Evolutionary conservation across 495 filamentous ascomycete species (phyloP).

Genomic region (Podospora didyma): DNA sequence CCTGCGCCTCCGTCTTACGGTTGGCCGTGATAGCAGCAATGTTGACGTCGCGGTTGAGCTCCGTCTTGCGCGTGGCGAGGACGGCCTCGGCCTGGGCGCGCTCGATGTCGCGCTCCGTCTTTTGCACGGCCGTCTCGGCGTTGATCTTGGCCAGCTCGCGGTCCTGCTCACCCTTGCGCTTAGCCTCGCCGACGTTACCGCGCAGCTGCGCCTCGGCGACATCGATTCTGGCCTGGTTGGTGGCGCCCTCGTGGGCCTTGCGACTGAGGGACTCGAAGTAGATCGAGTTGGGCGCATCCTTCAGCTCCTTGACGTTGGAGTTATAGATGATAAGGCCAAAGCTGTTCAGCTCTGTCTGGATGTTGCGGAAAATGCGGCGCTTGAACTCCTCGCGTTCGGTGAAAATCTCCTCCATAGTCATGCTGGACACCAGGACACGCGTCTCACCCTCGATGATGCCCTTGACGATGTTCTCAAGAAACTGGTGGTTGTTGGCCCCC

Average conservation of each 20-base stretch:
- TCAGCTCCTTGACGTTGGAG: slow-evolving; percentile 76
- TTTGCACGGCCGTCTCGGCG: slow-evolving; percentile 73
- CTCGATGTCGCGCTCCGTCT: slow-evolving; percentile 78
- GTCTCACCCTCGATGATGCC: slow-evolving; percentile 88
- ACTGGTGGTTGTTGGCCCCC: slow-evolving; percentile 44
- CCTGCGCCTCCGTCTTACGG: slow-evolving; percentile 64
- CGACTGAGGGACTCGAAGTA: slow-evolving; percentile 76
- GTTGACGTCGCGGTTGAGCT: slow-evolving; percentile 65
- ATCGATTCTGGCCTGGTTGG: slow-evolving; percentile 55
- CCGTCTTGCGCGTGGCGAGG: slow-evolving; percentile 63
- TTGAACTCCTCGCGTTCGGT: slow-evolving; percentile 78
- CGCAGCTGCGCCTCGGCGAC: slow-evolving; percentile 74
- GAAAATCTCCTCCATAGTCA: slow-evolving; percentile 88
- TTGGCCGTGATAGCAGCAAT: slow-evolving; percentile 67
- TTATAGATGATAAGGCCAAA: slow-evolving; percentile 74
- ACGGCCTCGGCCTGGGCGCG: slow-evolving; percentile 72
- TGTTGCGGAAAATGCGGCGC: slow-evolving; percentile 68
- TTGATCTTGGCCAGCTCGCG: slow-evolving; percentile 80
- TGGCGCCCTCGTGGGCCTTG: slow-evolving; percentile 80
- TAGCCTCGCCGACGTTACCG: slow-evolving; percentile 75
- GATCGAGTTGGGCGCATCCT: slow-evolving; percentile 68
- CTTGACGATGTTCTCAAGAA: slow-evolving; percentile 81
- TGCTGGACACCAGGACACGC: slow-evolving; percentile 67
- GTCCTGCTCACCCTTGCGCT: slow-evolving; percentile 71
- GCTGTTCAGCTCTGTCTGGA: slow-evolving; percentile 69